These are phyloP conservation scores for Cerrena zonata DNA, from an alignment of 1,284 basidiomycete species.

Conservation along the genomic window DNA sequence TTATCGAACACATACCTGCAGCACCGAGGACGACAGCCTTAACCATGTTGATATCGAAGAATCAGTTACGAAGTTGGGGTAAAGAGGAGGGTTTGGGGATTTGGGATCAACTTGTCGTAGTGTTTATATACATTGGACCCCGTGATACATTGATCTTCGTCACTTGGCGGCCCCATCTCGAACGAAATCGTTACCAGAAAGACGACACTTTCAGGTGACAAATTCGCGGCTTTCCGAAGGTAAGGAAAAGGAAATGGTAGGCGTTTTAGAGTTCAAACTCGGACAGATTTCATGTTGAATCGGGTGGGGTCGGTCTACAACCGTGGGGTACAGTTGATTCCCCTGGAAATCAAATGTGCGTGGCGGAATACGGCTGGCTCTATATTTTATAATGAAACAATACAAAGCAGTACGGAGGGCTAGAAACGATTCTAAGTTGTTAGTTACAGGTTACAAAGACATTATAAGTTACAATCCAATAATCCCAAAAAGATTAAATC, in stretches of 20 bases:
- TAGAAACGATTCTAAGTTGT: too few relatives aligned
- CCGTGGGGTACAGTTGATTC: too few relatives aligned
- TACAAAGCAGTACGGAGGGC: too few relatives aligned
- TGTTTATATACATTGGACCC: not conserved
- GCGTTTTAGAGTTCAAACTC: too few relatives aligned
- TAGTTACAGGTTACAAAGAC: not conserved
- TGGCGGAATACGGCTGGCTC: not conserved
- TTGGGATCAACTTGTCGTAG: not conserved
- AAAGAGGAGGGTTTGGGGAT: not conserved
- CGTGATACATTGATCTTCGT: not conserved
- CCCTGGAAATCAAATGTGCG: not conserved
- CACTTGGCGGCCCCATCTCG: not conserved
- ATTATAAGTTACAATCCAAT: not conserved
- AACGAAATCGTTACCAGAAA: not conserved
- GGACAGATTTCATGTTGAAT: too few relatives aligned
- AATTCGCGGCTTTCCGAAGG: not conserved
- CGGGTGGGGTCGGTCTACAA: too few relatives aligned
- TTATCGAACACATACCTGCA: constrained; percentile 51
- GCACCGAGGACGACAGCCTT: constrained; percentile 92
- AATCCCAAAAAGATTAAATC: not conserved
- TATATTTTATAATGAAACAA: too few relatives aligned
- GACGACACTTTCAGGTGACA: too few relatives aligned
- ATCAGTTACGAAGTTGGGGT: not conserved
- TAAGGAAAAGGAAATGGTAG: not conserved
- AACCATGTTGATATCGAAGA: constrained; percentile 44